A percentile compares a stretch with the other conserved stretches of the same genome.
Conservation (phyloP, 1,284 basidiomycete species). For the Cystobasidium slooffiae region DNA sequence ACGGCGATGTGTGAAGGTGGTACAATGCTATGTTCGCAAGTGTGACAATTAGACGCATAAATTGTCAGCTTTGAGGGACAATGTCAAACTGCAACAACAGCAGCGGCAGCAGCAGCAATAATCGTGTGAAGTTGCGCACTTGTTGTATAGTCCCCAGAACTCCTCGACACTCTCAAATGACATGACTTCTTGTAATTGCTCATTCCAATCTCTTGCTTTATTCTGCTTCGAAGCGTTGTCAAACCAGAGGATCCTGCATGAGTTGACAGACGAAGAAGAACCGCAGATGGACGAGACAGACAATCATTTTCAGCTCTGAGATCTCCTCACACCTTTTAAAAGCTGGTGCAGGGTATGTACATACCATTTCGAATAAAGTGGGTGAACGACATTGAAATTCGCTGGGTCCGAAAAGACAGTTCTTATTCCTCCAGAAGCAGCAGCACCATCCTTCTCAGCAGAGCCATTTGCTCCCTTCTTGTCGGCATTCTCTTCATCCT, state of each 20-base stretch:
- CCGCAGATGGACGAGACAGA: too few species aligned
- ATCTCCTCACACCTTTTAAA: neutral
- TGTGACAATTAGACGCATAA: neutral
- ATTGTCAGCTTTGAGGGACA: neutral
- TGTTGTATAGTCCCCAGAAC: conserved; percentile 98
- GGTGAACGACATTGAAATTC: conserved; percentile 53
- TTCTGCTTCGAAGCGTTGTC: conserved; percentile 69
- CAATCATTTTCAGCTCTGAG: neutral
- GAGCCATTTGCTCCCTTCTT: neutral
- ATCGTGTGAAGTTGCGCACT: conserved; percentile 56
- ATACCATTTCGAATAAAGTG: conserved; percentile 51
- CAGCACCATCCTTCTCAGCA: conserved; percentile 6
- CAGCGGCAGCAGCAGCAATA: neutral
- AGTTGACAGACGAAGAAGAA: neutral
- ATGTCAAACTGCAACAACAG: neutral
- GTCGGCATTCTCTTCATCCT: conserved; percentile 1
- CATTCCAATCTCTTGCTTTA: conserved; percentile 89
- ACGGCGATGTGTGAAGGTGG: conserved; percentile 90
- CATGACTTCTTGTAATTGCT: conserved; percentile 92
- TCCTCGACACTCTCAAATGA: conserved; percentile 93
- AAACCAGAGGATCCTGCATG: conserved; percentile 91
- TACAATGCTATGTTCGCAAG: conserved; percentile 65
- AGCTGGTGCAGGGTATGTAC: neutral
- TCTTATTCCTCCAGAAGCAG: conserved; percentile 24
- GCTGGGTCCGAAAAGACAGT: conserved; percentile 50